Conservation (phyloP, 306 rosid species). For the Glycine tomentella region DNA sequence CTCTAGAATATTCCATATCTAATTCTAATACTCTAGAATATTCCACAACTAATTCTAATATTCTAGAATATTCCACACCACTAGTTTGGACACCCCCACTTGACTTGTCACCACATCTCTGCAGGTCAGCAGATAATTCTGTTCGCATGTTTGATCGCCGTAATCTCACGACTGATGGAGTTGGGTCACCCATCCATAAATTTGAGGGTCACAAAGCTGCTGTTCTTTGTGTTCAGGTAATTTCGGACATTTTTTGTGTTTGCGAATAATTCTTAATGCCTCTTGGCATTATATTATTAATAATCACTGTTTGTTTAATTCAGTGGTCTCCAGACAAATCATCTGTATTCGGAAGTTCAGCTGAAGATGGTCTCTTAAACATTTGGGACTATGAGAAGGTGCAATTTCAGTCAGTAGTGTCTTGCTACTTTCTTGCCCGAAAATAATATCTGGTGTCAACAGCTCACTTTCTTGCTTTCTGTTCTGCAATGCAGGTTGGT, state of each 20-base stretch:
- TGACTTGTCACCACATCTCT: slow-evolving; percentile 43
- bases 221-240: slow-evolving; percentile 98
- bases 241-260: not conserved
- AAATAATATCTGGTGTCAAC: slow-evolving; percentile 11
- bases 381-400: slow-evolving; percentile 99
- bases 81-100: not conserved
- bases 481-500: slow-evolving; percentile 63
- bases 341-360: slow-evolving; percentile 98
- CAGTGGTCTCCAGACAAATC: slow-evolving; percentile 99
- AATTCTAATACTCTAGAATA: too few species aligned
- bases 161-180: slow-evolving; percentile 83
- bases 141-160: slow-evolving; percentile 98
- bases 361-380: slow-evolving; percentile 96
- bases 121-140: slow-evolving; percentile 97
- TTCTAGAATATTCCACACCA: too few species aligned
- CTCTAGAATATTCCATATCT: too few species aligned
- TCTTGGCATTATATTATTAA: slow-evolving; percentile 27
- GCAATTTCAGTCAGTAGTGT: slow-evolving; percentile 14
- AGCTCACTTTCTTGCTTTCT: slow-evolving; percentile 27
- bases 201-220: slow-evolving; percentile 99
- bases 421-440: not conserved
- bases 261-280: not conserved
- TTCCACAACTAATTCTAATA: too few species aligned
- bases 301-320: slow-evolving; percentile 41
- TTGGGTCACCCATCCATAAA: slow-evolving; percentile 89